These are phyloP conservation scores for Aspergillus bombycis DNA, from an alignment of 2,329 filamentous ascomycete genomes.

Conservation along the genomic window DNA sequence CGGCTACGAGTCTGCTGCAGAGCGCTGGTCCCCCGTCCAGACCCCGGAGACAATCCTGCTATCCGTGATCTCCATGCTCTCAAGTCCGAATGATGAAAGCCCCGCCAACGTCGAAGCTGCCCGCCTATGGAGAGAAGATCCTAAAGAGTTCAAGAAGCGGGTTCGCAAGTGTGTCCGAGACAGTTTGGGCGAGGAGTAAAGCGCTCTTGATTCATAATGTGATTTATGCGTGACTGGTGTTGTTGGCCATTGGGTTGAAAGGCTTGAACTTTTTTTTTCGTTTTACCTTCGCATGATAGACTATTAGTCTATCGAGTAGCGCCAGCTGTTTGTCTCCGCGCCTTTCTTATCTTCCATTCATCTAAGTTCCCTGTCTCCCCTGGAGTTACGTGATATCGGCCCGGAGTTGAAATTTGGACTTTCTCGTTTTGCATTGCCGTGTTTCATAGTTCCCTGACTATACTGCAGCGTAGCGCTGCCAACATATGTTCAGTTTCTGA, in stretches of 20 bases:
- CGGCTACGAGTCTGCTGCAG: constrained; percentile 86
- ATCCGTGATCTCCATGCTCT: constrained; percentile 88
- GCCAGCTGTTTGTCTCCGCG: not conserved
- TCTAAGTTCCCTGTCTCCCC: not conserved
- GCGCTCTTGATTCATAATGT: not conserved
- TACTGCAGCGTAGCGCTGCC: not conserved
- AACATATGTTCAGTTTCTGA: not conserved
- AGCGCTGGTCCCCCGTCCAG: constrained; percentile 95
- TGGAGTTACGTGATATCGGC: constrained; percentile 2
- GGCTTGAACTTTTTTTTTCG: constrained; percentile 39
- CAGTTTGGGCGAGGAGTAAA: constrained; percentile 72
- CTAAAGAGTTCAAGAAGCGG: constrained; percentile 74
- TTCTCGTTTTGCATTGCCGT: not conserved
- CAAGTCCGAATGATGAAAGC: constrained; percentile 91
- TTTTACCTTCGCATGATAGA: constrained; percentile 26
- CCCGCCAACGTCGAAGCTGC: constrained; percentile 95
- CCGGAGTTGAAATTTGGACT: constrained; percentile 9
- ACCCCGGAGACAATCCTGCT: constrained; percentile 92
- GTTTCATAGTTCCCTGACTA: not conserved
- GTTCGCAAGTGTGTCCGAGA: constrained; percentile 79
- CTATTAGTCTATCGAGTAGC: constrained; percentile 1
- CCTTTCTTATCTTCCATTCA: not conserved
- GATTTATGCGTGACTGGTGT: constrained; percentile 2
- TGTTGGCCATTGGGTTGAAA: constrained; percentile 1
- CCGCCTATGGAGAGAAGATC: constrained; percentile 80